phyloP scores from a whole-genome alignment of 305 asterid genomes.

The Rubia peregrina region DNA sequence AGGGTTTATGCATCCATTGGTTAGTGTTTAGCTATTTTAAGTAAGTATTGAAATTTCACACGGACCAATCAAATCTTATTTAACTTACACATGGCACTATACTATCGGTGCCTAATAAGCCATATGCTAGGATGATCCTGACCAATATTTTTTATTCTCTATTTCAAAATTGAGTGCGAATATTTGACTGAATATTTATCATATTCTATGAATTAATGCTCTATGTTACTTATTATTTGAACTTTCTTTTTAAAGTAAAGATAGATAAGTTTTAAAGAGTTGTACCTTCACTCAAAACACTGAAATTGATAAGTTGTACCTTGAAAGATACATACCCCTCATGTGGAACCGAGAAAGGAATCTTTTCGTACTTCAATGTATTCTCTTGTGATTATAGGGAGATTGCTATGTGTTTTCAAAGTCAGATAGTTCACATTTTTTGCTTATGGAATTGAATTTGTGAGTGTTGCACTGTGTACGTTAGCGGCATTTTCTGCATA shows the following conservation, averaged over 20 bases:
- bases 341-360: not conserved
- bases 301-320: not conserved
- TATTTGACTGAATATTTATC: not conserved
- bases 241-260: too few species aligned
- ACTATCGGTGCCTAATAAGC: too few species aligned
- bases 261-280: not conserved
- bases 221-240: not conserved
- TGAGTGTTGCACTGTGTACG: not conserved
- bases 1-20: too few species aligned
- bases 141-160: not conserved
- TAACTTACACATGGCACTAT: too few species aligned
- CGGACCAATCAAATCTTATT: too few species aligned
- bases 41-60: too few species aligned
- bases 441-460: constrained; percentile 6
- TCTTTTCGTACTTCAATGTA: not conserved
- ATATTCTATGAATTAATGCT: not conserved
- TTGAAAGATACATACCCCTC: not conserved
- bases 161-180: not conserved
- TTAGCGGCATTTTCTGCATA: not conserved
- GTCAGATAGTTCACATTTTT: not conserved
- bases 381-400: not conserved
- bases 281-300: not conserved
- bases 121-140: too few species aligned
- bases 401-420: not conserved
- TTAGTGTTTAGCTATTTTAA: too few species aligned